Conservation (phyloP, 345 rosid species). For the Cardamine occulta region DNA sequence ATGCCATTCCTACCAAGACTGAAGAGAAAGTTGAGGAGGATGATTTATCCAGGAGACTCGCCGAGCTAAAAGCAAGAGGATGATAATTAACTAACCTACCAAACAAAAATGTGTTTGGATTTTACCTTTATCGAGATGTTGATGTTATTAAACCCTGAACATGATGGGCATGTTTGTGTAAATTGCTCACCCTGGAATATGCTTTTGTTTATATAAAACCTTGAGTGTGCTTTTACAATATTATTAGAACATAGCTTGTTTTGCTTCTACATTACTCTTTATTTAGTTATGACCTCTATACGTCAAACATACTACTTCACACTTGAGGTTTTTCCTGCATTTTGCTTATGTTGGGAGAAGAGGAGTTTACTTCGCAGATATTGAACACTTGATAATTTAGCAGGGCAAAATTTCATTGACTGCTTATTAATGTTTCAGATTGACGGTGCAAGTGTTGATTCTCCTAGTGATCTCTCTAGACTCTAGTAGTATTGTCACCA, state of each 20-base stretch:
- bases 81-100: conserved; percentile 35
- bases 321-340: conserved; percentile 64
- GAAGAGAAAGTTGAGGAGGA: conserved; percentile 88
- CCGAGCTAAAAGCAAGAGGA: conserved; percentile 88
- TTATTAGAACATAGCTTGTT: background rate
- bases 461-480: conserved; percentile 65
- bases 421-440: conserved; percentile 50
- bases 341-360: background rate
- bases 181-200: conserved; percentile 18
- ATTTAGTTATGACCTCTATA: conserved; percentile 15
- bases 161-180: conserved; percentile 19
- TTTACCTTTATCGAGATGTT: background rate
- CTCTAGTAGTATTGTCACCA: conserved; percentile 50
- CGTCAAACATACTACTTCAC: background rate
- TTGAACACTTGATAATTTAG: background rate
- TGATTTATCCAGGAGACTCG: conserved; percentile 86
- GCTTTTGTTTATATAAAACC: conserved; percentile 26
- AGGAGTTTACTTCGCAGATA: background rate
- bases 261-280: conserved; percentile 12
- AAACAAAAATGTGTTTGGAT: background rate
- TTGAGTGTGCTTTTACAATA: conserved; percentile 4
- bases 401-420: conserved; percentile 9
- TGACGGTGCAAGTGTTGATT: conserved; percentile 64
- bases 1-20: conserved; percentile 69
- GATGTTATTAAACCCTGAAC: conserved; percentile 14